Evolutionary conservation across 495 filamentous ascomycete genomes (phyloP).

Genomic region (Xylaria sp.): DNA sequence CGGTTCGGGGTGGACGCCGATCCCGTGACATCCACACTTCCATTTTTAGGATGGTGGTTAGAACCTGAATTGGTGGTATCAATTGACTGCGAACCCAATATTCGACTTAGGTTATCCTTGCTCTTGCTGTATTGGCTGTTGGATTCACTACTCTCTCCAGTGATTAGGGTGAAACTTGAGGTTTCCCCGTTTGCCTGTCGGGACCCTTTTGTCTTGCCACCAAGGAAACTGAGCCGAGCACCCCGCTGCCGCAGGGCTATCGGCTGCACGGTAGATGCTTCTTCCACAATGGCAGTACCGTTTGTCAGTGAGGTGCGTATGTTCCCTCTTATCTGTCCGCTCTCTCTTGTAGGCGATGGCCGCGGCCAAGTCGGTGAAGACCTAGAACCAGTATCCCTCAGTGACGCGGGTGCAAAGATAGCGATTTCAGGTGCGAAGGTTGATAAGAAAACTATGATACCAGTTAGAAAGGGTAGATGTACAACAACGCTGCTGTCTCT

Average conservation of each 20-base stretch:
- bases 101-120: slow-evolving; percentile 36
- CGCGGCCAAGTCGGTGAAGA: slow-evolving; percentile 53
- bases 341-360: slow-evolving; percentile 42
- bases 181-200: slow-evolving; percentile 35
- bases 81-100: slow-evolving; percentile 36
- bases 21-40: slow-evolving; percentile 41
- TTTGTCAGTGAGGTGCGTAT: slow-evolving; percentile 33
- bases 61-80: slow-evolving; percentile 32
- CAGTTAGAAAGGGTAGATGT: slow-evolving; percentile 33
- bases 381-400: slow-evolving; percentile 39
- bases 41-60: slow-evolving; percentile 33
- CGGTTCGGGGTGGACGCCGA: slow-evolving; percentile 36
- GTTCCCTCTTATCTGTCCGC: slow-evolving; percentile 34
- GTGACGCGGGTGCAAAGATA: slow-evolving; percentile 54
- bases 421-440: slow-evolving; percentile 67
- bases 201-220: slow-evolving; percentile 50
- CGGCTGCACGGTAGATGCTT: slow-evolving; percentile 47
- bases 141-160: slow-evolving; percentile 40
- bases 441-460: slow-evolving; percentile 34
- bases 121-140: slow-evolving; percentile 40
- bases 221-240: slow-evolving; percentile 57
- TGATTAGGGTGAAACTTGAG: slow-evolving; percentile 33
- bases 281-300: slow-evolving; percentile 47
- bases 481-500: slow-evolving; percentile 40
- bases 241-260: slow-evolving; percentile 52